These are phyloP conservation scores for Zymoseptoria tritici DNA, from an alignment of 2,329 filamentous ascomycete genomes.

Conservation along the genomic window DNA sequence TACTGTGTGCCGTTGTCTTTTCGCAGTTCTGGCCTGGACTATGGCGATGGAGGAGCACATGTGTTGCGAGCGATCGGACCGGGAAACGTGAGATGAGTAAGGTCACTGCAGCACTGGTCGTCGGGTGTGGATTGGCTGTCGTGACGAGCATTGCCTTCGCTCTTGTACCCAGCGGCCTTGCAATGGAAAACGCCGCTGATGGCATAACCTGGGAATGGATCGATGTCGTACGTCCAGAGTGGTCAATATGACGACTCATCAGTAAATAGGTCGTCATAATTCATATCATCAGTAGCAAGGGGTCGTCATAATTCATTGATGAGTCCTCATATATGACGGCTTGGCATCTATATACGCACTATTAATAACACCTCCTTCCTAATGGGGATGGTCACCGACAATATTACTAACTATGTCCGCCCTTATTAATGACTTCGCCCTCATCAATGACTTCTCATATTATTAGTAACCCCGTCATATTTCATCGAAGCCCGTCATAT, in stretches of 20 bases:
- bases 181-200: too few relatives aligned
- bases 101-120: background rate
- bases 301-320: too few relatives aligned
- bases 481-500: slow-evolving; percentile 1
- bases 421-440: too few relatives aligned
- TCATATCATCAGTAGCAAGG: too few relatives aligned
- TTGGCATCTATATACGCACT: too few relatives aligned
- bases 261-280: too few relatives aligned
- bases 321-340: too few relatives aligned
- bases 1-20: slow-evolving; percentile 64
- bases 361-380: too few relatives aligned
- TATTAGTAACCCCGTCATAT: slow-evolving; percentile 9
- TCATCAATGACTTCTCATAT: too few relatives aligned
- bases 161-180: background rate
- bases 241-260: too few relatives aligned
- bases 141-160: background rate
- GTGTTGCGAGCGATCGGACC: slow-evolving; percentile 15
- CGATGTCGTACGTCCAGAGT: slow-evolving; percentile 46
- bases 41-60: slow-evolving; percentile 60
- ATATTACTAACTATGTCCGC: too few relatives aligned
- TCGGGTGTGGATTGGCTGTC: background rate
- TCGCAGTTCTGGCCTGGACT: slow-evolving; percentile 64
- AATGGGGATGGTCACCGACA: too few relatives aligned
- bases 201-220: slow-evolving; percentile 50
- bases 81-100: background rate